Evolutionary conservation across 78 protist species (phyloP).

Genomic region (Creolimax fragrantissima): DNA sequence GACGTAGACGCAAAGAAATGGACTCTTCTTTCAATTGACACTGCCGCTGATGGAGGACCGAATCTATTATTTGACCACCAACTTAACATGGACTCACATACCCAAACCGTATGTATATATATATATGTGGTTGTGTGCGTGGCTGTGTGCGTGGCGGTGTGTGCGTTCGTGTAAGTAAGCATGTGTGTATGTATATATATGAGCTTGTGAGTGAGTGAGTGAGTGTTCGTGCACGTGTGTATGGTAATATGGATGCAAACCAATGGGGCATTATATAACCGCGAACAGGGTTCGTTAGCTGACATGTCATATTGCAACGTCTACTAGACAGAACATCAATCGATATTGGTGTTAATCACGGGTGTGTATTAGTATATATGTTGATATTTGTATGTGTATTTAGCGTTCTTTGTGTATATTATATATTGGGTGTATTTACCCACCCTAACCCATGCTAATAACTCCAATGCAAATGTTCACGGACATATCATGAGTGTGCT

Average conservation of each 20-base stretch:
- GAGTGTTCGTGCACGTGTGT: background rate
- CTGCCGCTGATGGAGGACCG: constrained; percentile 10
- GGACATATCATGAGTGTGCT: too few species aligned
- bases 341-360: too few species aligned
- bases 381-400: too few species aligned
- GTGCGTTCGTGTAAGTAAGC: background rate
- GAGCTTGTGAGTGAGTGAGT: background rate
- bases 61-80: constrained; percentile 12
- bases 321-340: too few species aligned
- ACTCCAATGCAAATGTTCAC: background rate
- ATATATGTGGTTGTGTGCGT: too few species aligned
- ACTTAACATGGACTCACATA: background rate
- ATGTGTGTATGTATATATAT: too few species aligned
- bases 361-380: too few species aligned
- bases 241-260: too few species aligned
- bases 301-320: too few species aligned
- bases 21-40: background rate
- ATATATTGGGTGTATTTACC: background rate
- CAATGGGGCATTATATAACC: too few species aligned
- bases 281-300: too few species aligned
- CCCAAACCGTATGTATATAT: background rate
- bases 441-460: background rate
- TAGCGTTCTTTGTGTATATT: too few species aligned
- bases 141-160: background rate
- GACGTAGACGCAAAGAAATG: background rate